These are phyloP conservation scores for Arachnomyces sp. DNA, from an alignment of 2,329 filamentous ascomycete species.

Conservation along the genomic window DNA sequence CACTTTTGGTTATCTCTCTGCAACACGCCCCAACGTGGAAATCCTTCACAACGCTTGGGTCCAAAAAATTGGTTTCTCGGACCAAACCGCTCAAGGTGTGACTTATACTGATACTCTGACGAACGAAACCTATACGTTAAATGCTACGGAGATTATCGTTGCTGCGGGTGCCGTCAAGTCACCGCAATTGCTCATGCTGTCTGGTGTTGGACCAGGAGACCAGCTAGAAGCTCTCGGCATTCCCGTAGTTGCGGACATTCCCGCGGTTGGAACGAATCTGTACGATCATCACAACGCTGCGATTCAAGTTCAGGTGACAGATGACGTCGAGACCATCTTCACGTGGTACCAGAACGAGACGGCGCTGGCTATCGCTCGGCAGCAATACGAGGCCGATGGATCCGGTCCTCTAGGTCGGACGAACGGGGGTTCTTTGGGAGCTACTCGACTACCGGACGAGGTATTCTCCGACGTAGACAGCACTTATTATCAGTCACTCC, in stretches of 20 bases:
- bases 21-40: not conserved
- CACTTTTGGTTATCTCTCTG: not conserved
- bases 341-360: too few species aligned
- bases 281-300: constrained; percentile 14
- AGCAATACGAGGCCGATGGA: constrained; percentile 36
- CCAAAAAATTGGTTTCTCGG: not conserved
- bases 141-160: constrained; percentile 27
- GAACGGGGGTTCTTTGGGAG: not conserved
- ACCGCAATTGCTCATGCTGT: constrained; percentile 28
- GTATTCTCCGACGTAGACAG: too few species aligned
- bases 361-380: constrained; percentile 29
- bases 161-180: constrained; percentile 25
- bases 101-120: not conserved
- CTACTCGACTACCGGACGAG: too few species aligned
- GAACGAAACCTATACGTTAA: constrained; percentile 16
- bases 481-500: too few species aligned
- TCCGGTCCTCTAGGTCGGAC: constrained; percentile 12
- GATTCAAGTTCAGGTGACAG: not conserved
- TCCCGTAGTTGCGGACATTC: constrained; percentile 12
- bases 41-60: not conserved
- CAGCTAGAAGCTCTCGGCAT: constrained; percentile 27
- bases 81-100: not conserved
- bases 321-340: too few species aligned
- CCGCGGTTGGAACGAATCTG: constrained; percentile 20
- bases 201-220: constrained; percentile 25